Evolutionary conservation across 2,329 filamentous ascomycete species (phyloP).

Genomic region (Dryadomyces sulphureus): DNA sequence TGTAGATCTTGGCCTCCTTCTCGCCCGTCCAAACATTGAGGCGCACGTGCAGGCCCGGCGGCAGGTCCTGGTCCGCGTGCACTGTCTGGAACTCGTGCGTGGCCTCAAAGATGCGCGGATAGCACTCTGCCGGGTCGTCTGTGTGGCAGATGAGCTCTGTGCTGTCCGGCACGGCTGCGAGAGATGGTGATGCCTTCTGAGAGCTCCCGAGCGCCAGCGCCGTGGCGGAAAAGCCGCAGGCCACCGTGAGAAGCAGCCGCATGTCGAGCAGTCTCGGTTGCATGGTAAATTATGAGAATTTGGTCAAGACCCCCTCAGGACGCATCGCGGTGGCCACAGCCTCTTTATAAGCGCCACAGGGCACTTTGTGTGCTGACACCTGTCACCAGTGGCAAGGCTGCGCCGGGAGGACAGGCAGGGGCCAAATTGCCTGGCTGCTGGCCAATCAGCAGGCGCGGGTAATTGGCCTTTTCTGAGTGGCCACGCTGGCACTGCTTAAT

Average conservation of each 20-base stretch:
- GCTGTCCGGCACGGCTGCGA: not conserved
- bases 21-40: constrained; percentile 48
- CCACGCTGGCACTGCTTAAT: not conserved
- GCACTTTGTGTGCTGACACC: not conserved
- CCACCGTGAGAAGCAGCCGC: constrained; percentile 2
- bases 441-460: constrained; percentile 7
- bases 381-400: constrained; percentile 1
- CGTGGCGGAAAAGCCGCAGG: not conserved
- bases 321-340: not conserved
- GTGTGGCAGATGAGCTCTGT: constrained; percentile 50
- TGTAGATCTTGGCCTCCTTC: constrained; percentile 52
- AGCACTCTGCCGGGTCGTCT: constrained; percentile 44
- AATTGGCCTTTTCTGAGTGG: constrained; percentile 10
- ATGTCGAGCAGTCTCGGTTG: not conserved
- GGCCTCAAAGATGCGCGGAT: constrained; percentile 47
- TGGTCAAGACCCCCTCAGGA: not conserved
- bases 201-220: too few species aligned
- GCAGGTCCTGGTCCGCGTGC: constrained; percentile 49
- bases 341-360: not conserved
- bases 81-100: constrained; percentile 51
- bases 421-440: constrained; percentile 3
- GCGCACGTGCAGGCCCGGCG: constrained; percentile 49
- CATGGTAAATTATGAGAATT: not conserved
- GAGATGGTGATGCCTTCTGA: too few species aligned
- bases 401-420: not conserved